phyloP scores from a whole-genome alignment of 1,284 basidiomycete genomes.

The Ceratobasidium sp. region DNA sequence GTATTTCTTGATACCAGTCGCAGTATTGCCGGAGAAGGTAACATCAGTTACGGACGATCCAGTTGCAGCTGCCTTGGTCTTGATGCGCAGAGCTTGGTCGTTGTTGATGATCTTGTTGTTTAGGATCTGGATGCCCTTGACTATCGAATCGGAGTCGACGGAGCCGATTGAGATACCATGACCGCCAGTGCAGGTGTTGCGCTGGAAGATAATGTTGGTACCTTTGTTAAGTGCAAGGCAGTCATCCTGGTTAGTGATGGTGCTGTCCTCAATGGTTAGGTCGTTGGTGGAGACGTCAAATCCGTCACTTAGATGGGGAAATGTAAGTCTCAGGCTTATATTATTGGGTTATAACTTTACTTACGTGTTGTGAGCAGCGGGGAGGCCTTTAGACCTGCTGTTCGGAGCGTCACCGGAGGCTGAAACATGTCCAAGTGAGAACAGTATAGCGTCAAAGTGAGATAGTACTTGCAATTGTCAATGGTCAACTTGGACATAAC shows the following conservation, averaged over 20 bases:
- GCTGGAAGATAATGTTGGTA: constrained; percentile 49
- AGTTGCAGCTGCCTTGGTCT: constrained; percentile 51
- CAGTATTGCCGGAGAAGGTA: constrained; percentile 51
- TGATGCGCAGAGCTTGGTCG: constrained; percentile 51
- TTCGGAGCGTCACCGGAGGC: constrained; percentile 62
- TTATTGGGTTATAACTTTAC: background rate
- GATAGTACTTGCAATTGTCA: constrained; percentile 60
- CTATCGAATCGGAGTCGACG: constrained; percentile 49
- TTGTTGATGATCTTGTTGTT: constrained; percentile 49
- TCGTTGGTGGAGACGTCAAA: constrained; percentile 46
- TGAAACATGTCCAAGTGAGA: no score
- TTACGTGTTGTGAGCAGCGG: constrained; percentile 61
- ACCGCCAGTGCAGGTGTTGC: constrained; percentile 50
- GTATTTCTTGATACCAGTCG: constrained; percentile 49
- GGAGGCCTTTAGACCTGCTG: constrained; percentile 60
- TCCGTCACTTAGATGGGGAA: constrained; percentile 20
- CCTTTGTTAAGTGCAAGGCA: constrained; percentile 52
- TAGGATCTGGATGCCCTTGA: constrained; percentile 50
- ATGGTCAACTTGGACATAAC: constrained; percentile 57
- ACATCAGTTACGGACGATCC: constrained; percentile 49
- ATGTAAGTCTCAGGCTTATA: background rate
- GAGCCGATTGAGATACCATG: constrained; percentile 52
- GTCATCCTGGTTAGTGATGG: constrained; percentile 52
- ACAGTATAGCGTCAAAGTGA: no score
- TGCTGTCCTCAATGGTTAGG: constrained; percentile 47